Evolutionary conservation across 2,329 filamentous ascomycete species (phyloP), one percentile per base, ranked within the genome.

Genomic region (Verticillium longisporum): DNA sequence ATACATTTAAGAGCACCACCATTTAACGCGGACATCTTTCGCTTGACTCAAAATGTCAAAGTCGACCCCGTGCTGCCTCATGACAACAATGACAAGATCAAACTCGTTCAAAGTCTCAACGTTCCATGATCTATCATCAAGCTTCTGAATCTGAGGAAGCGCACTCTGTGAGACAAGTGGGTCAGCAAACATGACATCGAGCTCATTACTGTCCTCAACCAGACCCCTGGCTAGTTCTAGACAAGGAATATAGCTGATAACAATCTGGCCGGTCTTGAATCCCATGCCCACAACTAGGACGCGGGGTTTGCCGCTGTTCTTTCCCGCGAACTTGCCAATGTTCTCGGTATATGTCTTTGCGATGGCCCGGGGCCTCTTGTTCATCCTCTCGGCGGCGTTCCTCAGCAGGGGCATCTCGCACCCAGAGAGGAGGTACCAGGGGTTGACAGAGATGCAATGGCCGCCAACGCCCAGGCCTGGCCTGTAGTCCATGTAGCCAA

Each of bases 391-490:
- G 0, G 78, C 75, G 0, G 79, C 80, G 2, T 72, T 68, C 55
- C 75, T 66, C 3, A 83, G 71, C 0, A 84, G 68, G 3, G 81
- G 81, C 56, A 83, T 77, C 4, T 71, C 67, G 64, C 72, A 77
- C 65, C 78, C 82, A 26, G 76, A 75, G 10, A 84, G 70, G 18
- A 84, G 71, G 64, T 84, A 84, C 70, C 77, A 77, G 0, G 81
- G 82, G 61, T 84, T 84, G 63, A 84, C 75, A 0, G 82, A 82
- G 61, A 84, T 84, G 63, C 82, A 84, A 67, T 84, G 81, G 0
- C 82, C 81, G 1, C 82, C 82, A 5, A 84, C 81, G 10, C 81
- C 82, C 1, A 81, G 68, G 1, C 77, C 74, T 0, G 82, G 80
- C 0, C 69, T 69, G 67, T 78, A 79, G 0, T 81, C 75, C 63